phyloP scores from a whole-genome alignment of 2,329 filamentous ascomycete genomes.

The Trichoderma simmonsii region DNA sequence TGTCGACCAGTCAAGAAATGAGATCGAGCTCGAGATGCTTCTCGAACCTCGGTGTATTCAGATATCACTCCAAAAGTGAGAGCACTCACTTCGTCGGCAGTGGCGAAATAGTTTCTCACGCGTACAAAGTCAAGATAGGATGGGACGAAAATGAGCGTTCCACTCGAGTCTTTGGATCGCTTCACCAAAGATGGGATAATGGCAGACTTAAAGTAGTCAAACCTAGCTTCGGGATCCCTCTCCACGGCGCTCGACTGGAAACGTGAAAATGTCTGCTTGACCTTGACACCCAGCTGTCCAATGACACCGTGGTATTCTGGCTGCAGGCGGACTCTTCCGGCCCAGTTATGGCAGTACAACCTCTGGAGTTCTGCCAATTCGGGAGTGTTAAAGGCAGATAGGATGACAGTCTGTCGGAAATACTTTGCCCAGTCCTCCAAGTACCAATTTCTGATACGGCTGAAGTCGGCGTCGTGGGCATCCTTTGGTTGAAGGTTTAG shows the following conservation, averaged over 20 bases:
- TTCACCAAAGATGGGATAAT: slow-evolving; percentile 73
- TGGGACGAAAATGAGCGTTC: slow-evolving; percentile 84
- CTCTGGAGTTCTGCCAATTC: slow-evolving; percentile 80
- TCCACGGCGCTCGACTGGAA: slow-evolving; percentile 70
- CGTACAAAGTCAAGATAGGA: slow-evolving; percentile 95
- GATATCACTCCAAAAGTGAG: slow-evolving; percentile 72
- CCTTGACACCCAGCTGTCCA: slow-evolving; percentile 66
- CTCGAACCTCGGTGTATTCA: slow-evolving; percentile 78
- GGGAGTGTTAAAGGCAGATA: slow-evolving; percentile 81
- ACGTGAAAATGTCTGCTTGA: slow-evolving; percentile 85
- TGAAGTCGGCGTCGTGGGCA: slow-evolving; percentile 89
- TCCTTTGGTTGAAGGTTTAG: slow-evolving; percentile 88
- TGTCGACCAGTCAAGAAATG: slow-evolving; percentile 85
- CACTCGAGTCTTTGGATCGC: slow-evolving; percentile 59
- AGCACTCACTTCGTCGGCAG: slow-evolving; percentile 52
- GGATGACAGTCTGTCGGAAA: slow-evolving; percentile 80
- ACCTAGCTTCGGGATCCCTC: slow-evolving; percentile 80
- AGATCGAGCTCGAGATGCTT: slow-evolving; percentile 78
- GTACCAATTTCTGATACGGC: slow-evolving; percentile 85
- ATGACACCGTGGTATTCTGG: slow-evolving; percentile 69
- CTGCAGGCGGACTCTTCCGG: slow-evolving; percentile 73
- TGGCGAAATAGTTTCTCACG: slow-evolving; percentile 87
- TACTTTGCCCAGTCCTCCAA: slow-evolving; percentile 79
- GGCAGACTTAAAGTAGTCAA: slow-evolving; percentile 84
- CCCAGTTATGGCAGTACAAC: slow-evolving; percentile 72